Percentiles rank a stretch among this genome's conserved stretches.
Evolutionary conservation across 768 basidiomycete species (phyloP).

Genomic region (Rhodotorula diobovata): DNA sequence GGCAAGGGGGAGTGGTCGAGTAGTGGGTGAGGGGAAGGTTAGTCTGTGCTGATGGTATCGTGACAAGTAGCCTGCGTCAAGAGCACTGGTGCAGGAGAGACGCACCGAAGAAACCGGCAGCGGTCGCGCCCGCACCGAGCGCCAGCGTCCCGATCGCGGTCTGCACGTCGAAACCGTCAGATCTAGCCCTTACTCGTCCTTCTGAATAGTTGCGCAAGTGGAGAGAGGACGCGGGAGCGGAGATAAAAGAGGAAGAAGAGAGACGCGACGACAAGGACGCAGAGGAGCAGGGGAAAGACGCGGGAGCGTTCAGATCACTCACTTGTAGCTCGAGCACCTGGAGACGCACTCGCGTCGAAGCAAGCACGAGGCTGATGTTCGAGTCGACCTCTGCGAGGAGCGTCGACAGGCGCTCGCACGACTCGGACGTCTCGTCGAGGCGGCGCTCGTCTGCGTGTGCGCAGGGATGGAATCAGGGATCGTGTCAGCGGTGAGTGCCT

Average conservation of each 20-base stretch:
- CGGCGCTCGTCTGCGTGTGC: slow-evolving; percentile 29
- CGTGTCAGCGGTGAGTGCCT: no score
- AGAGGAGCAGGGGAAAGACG: no score
- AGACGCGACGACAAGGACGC: no score
- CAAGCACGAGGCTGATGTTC: slow-evolving; percentile 31
- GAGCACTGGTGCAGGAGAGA: background rate
- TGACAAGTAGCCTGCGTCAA: no score
- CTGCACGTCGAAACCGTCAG: background rate
- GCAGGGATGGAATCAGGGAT: no score
- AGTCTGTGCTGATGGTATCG: no score
- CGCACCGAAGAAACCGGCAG: slow-evolving; percentile 29
- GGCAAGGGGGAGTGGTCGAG: background rate
- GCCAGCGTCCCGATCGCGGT: slow-evolving; percentile 35
- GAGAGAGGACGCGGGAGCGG: background rate
- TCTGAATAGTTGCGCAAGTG: no score
- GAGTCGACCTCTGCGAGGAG: slow-evolving; percentile 31
- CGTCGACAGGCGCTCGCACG: slow-evolving; percentile 13
- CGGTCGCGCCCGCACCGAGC: slow-evolving; percentile 26
- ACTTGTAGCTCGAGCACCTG: slow-evolving; percentile 37
- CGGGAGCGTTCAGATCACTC: no score
- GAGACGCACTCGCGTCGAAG: slow-evolving; percentile 16
- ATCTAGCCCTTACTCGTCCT: background rate
- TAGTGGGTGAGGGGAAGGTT: no score
- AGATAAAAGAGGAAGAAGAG: no score
- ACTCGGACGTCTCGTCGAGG: slow-evolving; percentile 32